phyloP scores from a whole-genome alignment of 371 early-diverging fungal species.

The Aphelidium insulamus region DNA sequence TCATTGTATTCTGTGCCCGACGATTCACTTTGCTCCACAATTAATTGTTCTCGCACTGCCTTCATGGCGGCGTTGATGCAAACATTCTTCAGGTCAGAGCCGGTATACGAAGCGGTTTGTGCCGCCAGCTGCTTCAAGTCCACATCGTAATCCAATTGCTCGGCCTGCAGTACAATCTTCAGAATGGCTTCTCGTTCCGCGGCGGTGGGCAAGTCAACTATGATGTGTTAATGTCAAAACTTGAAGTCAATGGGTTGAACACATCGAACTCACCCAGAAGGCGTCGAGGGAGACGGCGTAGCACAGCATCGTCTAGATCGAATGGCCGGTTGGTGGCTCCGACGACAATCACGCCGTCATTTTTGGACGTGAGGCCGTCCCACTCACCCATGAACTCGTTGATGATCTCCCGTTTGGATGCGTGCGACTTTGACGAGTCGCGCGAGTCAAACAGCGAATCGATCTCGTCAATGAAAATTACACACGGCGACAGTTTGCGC shows the following conservation, averaged over 20 bases:
- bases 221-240: not conserved
- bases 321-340: conserved; percentile 95
- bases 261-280: conserved; percentile 38
- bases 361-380: conserved; percentile 72
- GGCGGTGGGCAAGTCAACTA: conserved; percentile 71
- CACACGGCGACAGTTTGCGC: conserved; percentile 80
- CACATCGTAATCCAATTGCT: conserved; percentile 24
- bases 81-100: conserved; percentile 95
- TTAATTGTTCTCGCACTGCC: conserved; percentile 32
- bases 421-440: conserved; percentile 18
- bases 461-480: conserved; percentile 96
- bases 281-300: conserved; percentile 87
- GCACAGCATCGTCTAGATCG: conserved; percentile 92
- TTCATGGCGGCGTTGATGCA: conserved; percentile 79
- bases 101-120: conserved; percentile 58
- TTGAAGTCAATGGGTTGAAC: not conserved
- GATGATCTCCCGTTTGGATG: conserved; percentile 61
- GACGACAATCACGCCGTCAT: conserved; percentile 61
- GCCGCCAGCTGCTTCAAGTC: conserved; percentile 32
- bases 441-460: conserved; percentile 84
- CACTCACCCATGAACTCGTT: conserved; percentile 92
- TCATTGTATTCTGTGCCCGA: not conserved
- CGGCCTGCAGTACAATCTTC: conserved; percentile 48
- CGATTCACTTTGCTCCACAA: conserved; percentile 9
- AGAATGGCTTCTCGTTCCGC: conserved; percentile 62